A percentile compares a stretch with the other conserved stretches of the same genome.
phyloP scores from a whole-genome alignment of 2,329 filamentous ascomycete genomes.

The Mariannaea elegans region DNA sequence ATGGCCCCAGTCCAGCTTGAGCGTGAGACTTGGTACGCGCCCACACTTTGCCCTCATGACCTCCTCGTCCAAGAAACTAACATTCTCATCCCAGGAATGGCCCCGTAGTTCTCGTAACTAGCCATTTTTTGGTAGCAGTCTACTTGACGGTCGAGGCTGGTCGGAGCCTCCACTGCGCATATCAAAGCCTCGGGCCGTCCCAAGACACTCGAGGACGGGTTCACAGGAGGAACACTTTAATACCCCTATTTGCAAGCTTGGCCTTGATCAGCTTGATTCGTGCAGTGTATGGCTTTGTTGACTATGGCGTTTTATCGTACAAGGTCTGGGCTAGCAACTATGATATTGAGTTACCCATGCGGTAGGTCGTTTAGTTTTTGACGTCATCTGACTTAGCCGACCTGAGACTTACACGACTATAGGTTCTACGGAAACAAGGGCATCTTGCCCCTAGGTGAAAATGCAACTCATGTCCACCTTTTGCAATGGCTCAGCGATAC shows the following conservation, averaged over 20 bases:
- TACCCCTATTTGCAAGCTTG: slow-evolving; percentile 53
- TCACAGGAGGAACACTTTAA: slow-evolving; percentile 37
- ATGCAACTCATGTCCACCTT: slow-evolving; percentile 47
- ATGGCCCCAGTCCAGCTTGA: slow-evolving; percentile 41
- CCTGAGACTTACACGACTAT: not conserved
- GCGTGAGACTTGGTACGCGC: slow-evolving; percentile 30
- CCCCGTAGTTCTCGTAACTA: slow-evolving; percentile 27
- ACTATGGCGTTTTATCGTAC: slow-evolving; percentile 58
- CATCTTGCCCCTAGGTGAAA: slow-evolving; percentile 45
- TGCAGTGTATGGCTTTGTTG: slow-evolving; percentile 54
- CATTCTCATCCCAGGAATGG: slow-evolving; percentile 21
- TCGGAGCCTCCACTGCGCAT: slow-evolving; percentile 36
- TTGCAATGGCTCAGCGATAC: slow-evolving; percentile 64
- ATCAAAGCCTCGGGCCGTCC: slow-evolving; percentile 43
- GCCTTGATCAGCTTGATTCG: slow-evolving; percentile 54
- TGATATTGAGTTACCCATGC: slow-evolving; percentile 48
- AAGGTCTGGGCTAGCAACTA: slow-evolving; percentile 56
- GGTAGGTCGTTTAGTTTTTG: slow-evolving; percentile 34
- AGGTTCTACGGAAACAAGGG: slow-evolving; percentile 46
- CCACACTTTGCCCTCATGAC: not conserved
- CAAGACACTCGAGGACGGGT: slow-evolving; percentile 47
- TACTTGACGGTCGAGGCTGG: slow-evolving; percentile 32
- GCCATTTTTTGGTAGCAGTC: slow-evolving; percentile 29
- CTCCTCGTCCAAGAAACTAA: not conserved
- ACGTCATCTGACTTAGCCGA: not conserved